These are phyloP conservation scores for Prunella vulgaris DNA, from an alignment of 257 asterid genomes.

Conservation along the genomic window DNA sequence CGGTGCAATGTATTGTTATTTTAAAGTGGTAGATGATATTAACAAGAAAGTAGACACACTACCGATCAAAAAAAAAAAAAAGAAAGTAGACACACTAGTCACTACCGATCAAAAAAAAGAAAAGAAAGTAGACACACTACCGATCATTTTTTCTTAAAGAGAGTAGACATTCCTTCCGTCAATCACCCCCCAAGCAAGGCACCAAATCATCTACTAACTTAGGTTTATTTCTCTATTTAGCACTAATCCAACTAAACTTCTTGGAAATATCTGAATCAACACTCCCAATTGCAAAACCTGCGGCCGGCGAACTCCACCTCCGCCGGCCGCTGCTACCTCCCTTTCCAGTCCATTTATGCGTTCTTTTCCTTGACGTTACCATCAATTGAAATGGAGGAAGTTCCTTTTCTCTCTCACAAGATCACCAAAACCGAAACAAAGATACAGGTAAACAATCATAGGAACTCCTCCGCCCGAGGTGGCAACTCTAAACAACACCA, in stretches of 20 bases:
- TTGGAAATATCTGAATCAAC: neutral
- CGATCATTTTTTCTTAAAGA: no score
- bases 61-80: no score
- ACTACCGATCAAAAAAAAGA: no score
- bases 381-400: conserved; percentile 19
- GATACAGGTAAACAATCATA: conserved; percentile 12
- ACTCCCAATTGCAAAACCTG: neutral
- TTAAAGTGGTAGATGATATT: no score
- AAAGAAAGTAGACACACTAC: no score
- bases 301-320: neutral
- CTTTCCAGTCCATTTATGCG: neutral
- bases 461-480: conserved; percentile 7
- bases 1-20: no score
- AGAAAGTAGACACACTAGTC: neutral
- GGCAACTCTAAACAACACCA: conserved; percentile 5
- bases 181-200: conserved; percentile 18
- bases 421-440: conserved; percentile 16
- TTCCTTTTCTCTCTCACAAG: conserved; percentile 13
- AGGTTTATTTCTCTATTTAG: neutral
- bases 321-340: neutral
- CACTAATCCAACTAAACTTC: neutral
- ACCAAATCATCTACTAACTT: conserved; percentile 13
- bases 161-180: conserved; percentile 19
- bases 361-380: neutral
- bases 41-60: no score